phyloP scores from a whole-genome alignment of 2,329 filamentous ascomycete genomes.

The Didymella sp. region DNA sequence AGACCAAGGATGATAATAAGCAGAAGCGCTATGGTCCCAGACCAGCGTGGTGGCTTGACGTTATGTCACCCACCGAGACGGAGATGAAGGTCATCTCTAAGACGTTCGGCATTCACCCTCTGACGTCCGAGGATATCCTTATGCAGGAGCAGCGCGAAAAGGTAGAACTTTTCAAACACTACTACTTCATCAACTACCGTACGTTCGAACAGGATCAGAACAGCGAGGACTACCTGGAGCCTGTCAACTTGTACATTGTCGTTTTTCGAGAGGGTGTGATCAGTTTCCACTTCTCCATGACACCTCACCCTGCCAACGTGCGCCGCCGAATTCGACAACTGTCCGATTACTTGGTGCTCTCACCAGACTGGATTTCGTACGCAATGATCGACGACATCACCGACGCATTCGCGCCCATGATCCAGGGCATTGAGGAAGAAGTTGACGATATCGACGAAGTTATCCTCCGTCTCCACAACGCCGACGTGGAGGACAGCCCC shows the following conservation, averaged over 20 bases:
- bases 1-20: conserved; percentile 28
- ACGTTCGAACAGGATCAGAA: conserved; percentile 94
- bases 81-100: conserved; percentile 96
- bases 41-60: conserved; percentile 96
- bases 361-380: conserved; percentile 97
- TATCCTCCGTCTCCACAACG: conserved; percentile 81
- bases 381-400: conserved; percentile 98
- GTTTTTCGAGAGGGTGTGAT: conserved; percentile 96
- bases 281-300: conserved; percentile 96
- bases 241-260: conserved; percentile 96
- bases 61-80: conserved; percentile 86
- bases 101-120: conserved; percentile 91
- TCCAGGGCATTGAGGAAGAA: conserved; percentile 92
- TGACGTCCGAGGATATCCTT: conserved; percentile 96
- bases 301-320: conserved; percentile 94
- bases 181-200: conserved; percentile 98
- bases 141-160: conserved; percentile 97
- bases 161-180: conserved; percentile 94
- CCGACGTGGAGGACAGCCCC: conserved; percentile 55
- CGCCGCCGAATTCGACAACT: conserved; percentile 91
- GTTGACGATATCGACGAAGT: conserved; percentile 96
- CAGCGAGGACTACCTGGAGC: conserved; percentile 89
- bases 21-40: conserved; percentile 70
- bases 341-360: conserved; percentile 90
- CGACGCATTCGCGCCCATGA: conserved; percentile 91